Conservation (phyloP, 352 stramenopile species). For the Halophytophthora polymorphica region DNA sequence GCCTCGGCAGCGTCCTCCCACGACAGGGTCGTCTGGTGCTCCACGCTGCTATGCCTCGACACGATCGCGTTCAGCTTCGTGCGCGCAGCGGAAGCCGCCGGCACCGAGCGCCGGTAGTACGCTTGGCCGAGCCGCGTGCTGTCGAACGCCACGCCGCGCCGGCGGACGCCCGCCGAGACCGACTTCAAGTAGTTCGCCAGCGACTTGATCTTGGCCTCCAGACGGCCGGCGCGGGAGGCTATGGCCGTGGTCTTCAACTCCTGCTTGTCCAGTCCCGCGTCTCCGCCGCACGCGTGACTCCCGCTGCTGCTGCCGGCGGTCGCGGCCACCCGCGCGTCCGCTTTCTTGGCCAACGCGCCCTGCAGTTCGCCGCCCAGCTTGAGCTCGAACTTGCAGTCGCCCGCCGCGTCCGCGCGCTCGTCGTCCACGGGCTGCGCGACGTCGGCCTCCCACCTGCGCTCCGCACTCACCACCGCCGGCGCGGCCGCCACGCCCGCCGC, state of each 20-base stretch:
- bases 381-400: conserved; percentile 33
- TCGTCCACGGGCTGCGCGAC: conserved; percentile 16
- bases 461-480: too few relatives aligned
- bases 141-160: conserved; percentile 33
- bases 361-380: conserved; percentile 35
- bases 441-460: too few relatives aligned
- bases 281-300: too few relatives aligned
- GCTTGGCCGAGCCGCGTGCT: conserved; percentile 36
- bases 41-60: conserved; percentile 38
- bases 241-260: conserved; percentile 14
- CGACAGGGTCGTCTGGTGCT: conserved; percentile 42
- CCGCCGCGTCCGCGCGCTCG: conserved; percentile 23
- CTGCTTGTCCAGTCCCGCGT: conserved; percentile 26
- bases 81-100: conserved; percentile 25
- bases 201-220: conserved; percentile 42
- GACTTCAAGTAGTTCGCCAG: conserved; percentile 45
- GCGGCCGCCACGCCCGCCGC: too few relatives aligned
- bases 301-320: too few relatives aligned
- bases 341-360: conserved; percentile 22
- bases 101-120: conserved; percentile 43
- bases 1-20: conserved; percentile 47
- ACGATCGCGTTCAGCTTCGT: conserved; percentile 48
- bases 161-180: conserved; percentile 34
- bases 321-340: too few relatives aligned
- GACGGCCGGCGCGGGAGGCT: conserved; percentile 8